phyloP scores from a whole-genome alignment of 768 basidiomycete species.

The Butyriboletus loyo region DNA sequence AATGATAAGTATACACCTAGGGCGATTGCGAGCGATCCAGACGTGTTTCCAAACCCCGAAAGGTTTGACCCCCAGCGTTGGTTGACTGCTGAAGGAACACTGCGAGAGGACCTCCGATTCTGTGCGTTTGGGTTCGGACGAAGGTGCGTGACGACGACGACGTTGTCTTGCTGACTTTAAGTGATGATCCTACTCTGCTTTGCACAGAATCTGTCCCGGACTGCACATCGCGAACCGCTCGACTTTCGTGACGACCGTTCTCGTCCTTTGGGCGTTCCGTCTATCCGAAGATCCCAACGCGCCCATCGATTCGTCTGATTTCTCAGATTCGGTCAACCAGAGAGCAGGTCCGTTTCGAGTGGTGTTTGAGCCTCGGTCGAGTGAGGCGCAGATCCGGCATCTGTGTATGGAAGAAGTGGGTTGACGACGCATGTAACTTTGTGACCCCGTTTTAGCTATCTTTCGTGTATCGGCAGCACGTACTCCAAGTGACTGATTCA shows the following conservation, averaged over 20 bases:
- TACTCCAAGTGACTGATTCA: too few relatives aligned
- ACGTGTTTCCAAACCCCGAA: slow-evolving; percentile 4
- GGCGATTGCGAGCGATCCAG: slow-evolving; percentile 7
- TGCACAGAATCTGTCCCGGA: slow-evolving; percentile 3
- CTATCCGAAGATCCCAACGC: neutral
- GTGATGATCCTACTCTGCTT: neutral
- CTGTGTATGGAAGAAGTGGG: neutral
- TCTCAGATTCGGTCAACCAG: neutral
- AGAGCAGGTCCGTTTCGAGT: neutral
- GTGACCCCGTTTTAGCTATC: neutral
- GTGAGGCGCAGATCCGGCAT: neutral
- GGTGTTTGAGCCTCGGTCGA: neutral
- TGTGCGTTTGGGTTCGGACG: slow-evolving; percentile 5
- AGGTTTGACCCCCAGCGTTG: slow-evolving; percentile 5
- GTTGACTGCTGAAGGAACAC: neutral
- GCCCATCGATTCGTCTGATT: neutral
- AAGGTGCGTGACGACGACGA: neutral
- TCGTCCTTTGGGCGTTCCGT: slow-evolving; percentile 5
- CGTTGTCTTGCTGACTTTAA: too few relatives aligned
- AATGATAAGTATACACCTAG: neutral
- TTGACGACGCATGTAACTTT: neutral
- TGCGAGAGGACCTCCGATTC: slow-evolving; percentile 5
- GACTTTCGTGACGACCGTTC: neutral
- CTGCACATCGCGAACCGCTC: slow-evolving; percentile 4
- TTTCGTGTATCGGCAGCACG: neutral